These are phyloP conservation scores for Ocimum tenuiflorum DNA, from an alignment of 257 asterid genomes.

Conservation along the genomic window DNA sequence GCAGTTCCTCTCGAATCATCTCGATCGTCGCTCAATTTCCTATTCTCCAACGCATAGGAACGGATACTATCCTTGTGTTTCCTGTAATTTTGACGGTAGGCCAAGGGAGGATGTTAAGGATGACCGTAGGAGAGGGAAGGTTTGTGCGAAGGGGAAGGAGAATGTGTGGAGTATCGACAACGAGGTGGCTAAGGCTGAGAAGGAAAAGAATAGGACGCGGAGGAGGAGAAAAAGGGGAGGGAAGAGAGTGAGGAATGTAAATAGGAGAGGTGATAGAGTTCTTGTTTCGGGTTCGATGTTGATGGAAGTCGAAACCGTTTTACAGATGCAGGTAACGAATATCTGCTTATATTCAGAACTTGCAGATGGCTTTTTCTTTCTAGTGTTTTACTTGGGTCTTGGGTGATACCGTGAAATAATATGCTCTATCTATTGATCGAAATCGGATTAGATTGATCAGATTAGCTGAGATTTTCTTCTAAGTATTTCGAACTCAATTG, in stretches of 20 bases:
- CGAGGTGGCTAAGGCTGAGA: constrained; percentile 43
- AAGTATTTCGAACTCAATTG: too few relatives aligned
- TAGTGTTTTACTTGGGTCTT: not conserved
- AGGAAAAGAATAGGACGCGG: constrained; percentile 33
- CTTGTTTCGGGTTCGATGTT: constrained; percentile 78
- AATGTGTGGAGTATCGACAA: constrained; percentile 92
- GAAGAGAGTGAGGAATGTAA: constrained; percentile 44
- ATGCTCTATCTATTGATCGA: not conserved
- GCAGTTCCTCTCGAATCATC: constrained; percentile 20
- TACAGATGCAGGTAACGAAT: constrained; percentile 89
- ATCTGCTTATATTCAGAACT: not conserved
- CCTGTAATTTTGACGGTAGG: constrained; percentile 36
- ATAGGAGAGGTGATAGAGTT: constrained; percentile 46
- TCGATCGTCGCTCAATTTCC: constrained; percentile 16
- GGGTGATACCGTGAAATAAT: not conserved
- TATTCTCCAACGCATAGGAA: constrained; percentile 19
- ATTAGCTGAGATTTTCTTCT: not conserved
- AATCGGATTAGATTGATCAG: not conserved
- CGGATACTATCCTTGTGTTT: constrained; percentile 34
- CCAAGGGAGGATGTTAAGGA: constrained; percentile 15
- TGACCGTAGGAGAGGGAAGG: constrained; percentile 26
- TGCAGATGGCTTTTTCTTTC: not conserved
- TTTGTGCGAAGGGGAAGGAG: constrained; percentile 62
- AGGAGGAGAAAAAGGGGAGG: constrained; percentile 49
- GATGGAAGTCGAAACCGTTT: constrained; percentile 72